These are phyloP conservation scores for Ogataea paraovalis DNA, from an alignment of 805 yeast species.

Conservation along the genomic window DNA sequence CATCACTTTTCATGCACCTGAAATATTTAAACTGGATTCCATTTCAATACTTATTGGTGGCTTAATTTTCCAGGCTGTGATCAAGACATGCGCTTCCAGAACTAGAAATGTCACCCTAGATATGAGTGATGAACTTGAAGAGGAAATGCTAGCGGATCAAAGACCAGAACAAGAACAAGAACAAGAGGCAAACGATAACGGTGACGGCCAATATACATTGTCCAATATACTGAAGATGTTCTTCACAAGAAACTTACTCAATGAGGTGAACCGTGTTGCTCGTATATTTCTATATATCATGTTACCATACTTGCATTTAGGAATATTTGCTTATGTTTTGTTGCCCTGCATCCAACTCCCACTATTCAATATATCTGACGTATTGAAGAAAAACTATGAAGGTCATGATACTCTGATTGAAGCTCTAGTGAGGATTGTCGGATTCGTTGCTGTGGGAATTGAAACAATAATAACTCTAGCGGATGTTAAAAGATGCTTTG, in stretches of 20 bases:
- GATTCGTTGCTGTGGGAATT: neutral
- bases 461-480: neutral
- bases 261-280: neutral
- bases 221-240: neutral
- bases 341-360: slow-evolving; percentile 4
- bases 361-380: neutral
- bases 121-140: neutral
- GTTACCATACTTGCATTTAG: neutral
- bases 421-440: neutral
- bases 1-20: neutral
- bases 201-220: too few relatives aligned
- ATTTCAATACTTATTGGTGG: neutral
- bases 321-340: neutral
- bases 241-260: neutral
- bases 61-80: neutral
- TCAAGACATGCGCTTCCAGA: neutral
- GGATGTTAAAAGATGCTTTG: neutral
- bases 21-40: neutral
- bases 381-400: neutral
- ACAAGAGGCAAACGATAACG: neutral
- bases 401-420: neutral
- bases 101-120: neutral
- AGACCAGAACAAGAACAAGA: neutral
- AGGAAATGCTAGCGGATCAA: neutral
- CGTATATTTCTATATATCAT: neutral